Conservation (phyloP, 2,329 filamentous ascomycete species). For the Ophiostoma quercus region DNA sequence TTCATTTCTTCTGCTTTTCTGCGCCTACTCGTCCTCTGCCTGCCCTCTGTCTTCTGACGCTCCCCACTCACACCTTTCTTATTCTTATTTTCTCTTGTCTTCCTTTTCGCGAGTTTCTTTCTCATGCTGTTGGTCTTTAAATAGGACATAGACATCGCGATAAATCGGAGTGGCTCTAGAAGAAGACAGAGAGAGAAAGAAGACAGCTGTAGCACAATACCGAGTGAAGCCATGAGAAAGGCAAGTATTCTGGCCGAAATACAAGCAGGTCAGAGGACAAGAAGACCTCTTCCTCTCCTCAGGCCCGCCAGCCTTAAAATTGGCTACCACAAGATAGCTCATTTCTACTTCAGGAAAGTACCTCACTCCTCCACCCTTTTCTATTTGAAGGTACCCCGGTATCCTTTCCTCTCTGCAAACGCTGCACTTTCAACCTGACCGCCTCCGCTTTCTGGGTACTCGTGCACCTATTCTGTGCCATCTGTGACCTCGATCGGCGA, state of each 20-base stretch:
- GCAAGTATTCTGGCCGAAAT: background rate
- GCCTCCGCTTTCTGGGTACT: conserved; percentile 3
- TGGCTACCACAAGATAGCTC: conserved; percentile 14
- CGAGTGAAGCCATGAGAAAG: background rate
- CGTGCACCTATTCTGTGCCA: background rate
- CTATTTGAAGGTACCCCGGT: background rate
- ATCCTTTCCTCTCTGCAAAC: background rate
- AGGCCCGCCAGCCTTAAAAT: conserved; percentile 15
- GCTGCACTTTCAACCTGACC: conserved; percentile 5
- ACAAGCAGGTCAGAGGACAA: background rate
- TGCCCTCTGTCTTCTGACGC: background rate
- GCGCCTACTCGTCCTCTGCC: background rate
- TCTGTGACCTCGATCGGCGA: background rate
- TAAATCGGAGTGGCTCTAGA: background rate
- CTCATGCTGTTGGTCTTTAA: background rate
- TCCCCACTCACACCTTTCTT: conserved; percentile 1
- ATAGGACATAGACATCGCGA: background rate
- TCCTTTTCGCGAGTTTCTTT: background rate
- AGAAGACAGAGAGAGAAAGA: too few relatives aligned
- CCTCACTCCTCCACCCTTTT: background rate
- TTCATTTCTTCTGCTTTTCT: background rate
- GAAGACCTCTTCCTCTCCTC: background rate
- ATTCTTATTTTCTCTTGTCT: background rate
- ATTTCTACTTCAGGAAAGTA: conserved; percentile 9
- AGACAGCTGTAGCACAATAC: too few relatives aligned